Evolutionary conservation across 495 filamentous ascomycete genomes (phyloP), one percentile per base, ranked within the genome.

Genomic region (Xylaria sp.): DNA sequence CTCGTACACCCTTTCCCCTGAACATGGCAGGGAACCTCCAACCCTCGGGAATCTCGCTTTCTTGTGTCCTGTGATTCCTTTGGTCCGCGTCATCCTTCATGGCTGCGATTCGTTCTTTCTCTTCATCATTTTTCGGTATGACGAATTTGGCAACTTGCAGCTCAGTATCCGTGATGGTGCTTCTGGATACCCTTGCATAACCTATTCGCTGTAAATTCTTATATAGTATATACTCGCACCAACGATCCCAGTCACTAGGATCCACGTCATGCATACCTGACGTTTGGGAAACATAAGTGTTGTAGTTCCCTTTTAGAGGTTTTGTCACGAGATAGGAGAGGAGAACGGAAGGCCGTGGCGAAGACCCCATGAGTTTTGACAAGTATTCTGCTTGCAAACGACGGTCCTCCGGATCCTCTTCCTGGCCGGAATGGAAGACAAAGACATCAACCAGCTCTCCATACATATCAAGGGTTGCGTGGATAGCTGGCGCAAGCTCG

Each of bases 141-240:
- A 97, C 87, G 75, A 99, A 99, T 78, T 98, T 99, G 64, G 93
- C 96, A 59, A 97, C 90, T 88, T 99, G 96, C 71, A 99, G 87
- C 82, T 99, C 96, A 5, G 96, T 99, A 80, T 99, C 96, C 31
- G 96, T 99, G 75, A 99, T 97, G 0, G 93, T 97, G 71, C 90
- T 89, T 74, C 96, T 83, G 70, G 92, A 95, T 44, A 99, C 90
- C 73, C 96, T 86, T 17, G 96, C 96, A 78, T 98, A 99, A 9
- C 94, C 97, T 3, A 91, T 91, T 72, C 95, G 86, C 79, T 90
- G 92, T 63, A 99, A 80, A 14, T 90, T 91, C 84, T 98, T 97
- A 85, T 92, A 99, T 63, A 99, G 85, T 72, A 99, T 96, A 77
- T 99, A 99, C 84, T 99, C 96, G 83, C 97, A 99, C 97, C 97